phyloP scores from a whole-genome alignment of 306 rosid species.

The Vachellia collinsii region DNA sequence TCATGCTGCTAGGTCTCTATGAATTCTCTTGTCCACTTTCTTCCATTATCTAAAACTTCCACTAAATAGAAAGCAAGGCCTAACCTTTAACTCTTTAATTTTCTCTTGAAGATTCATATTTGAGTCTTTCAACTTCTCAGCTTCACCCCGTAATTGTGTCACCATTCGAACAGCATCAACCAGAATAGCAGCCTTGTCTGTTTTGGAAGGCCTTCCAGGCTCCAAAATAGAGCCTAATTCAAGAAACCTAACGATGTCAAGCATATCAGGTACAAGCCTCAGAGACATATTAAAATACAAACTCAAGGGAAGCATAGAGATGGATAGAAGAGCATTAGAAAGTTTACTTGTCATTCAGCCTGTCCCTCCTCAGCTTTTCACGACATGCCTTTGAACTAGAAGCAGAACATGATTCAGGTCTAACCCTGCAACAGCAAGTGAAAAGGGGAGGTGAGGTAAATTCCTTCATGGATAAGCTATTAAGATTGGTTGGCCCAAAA shows the following conservation, averaged over 20 bases:
- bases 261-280: slow-evolving; percentile 38
- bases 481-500: neutral
- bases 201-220: slow-evolving; percentile 90
- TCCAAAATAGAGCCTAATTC: slow-evolving; percentile 91
- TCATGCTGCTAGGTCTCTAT: slow-evolving; percentile 5
- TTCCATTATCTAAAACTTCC: neutral
- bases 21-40: neutral
- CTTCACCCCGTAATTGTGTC: slow-evolving; percentile 81
- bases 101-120: slow-evolving; percentile 80
- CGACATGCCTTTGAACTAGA: slow-evolving; percentile 93
- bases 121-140: slow-evolving; percentile 82
- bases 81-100: slow-evolving; percentile 91
- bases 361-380: slow-evolving; percentile 94
- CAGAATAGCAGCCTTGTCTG: slow-evolving; percentile 90
- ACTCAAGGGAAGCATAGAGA: slow-evolving; percentile 9
- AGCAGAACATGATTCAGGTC: slow-evolving; percentile 66
- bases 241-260: slow-evolving; percentile 68
- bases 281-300: slow-evolving; percentile 23
- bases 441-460: slow-evolving; percentile 24
- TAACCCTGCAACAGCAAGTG: slow-evolving; percentile 56
- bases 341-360: slow-evolving; percentile 87
- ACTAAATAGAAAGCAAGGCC: slow-evolving; percentile 6
- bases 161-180: slow-evolving; percentile 87
- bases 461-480: slow-evolving; percentile 23
- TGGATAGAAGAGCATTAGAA: slow-evolving; percentile 4